Conservation (phyloP, 176 grass and related monocot species). For the Oryza coarctata region DNA sequence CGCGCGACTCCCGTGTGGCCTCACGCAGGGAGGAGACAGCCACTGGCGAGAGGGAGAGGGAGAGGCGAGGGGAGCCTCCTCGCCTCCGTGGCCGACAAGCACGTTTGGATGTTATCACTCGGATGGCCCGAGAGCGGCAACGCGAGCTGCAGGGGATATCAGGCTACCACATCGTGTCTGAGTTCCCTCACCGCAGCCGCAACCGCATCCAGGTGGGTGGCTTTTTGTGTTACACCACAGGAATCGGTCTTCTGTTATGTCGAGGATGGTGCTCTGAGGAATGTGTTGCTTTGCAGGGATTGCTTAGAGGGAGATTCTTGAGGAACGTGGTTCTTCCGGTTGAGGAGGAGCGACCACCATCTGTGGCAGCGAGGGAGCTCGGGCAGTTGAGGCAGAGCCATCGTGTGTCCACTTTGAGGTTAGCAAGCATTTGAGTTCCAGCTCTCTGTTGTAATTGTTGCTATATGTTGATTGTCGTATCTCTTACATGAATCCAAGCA, state of each 20-base stretch:
- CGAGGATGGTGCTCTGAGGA: neutral
- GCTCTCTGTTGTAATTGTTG: neutral
- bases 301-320: conserved; percentile 92
- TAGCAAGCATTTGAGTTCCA: neutral
- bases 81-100: conserved; percentile 86
- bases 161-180: conserved; percentile 65
- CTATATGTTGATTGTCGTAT: neutral
- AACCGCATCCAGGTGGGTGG: conserved; percentile 82
- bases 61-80: conserved; percentile 61
- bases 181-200: conserved; percentile 77
- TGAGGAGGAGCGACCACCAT: conserved; percentile 70
- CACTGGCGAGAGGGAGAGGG: conserved; percentile 30
- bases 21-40: conserved; percentile 42
- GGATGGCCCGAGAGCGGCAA: conserved; percentile 79
- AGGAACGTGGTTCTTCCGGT: conserved; percentile 43
- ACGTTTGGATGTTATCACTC: conserved; percentile 69
- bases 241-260: neutral
- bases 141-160: conserved; percentile 86
- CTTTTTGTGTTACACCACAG: neutral
- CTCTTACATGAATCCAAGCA: conserved; percentile 20
- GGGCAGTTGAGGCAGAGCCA: conserved; percentile 85
- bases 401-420: conserved; percentile 71
- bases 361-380: conserved; percentile 79
- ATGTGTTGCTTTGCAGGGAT: conserved; percentile 46
- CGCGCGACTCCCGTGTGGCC: conserved; percentile 43